These are phyloP conservation scores for Thyridium curvatum DNA, from an alignment of 2,329 filamentous ascomycete genomes.

Conservation along the genomic window DNA sequence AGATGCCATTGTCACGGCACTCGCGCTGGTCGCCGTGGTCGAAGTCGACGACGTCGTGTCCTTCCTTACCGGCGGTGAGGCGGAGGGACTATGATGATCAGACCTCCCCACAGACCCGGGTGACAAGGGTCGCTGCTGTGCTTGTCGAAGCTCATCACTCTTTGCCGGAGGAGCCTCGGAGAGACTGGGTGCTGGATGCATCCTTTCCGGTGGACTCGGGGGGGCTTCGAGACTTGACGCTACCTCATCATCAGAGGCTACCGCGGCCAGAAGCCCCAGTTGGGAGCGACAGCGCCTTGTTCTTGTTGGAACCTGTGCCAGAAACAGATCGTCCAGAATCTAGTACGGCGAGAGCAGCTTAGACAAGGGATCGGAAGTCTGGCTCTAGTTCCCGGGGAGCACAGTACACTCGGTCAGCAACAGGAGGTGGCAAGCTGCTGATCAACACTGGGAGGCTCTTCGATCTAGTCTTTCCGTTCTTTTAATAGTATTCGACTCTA, in stretches of 20 bases:
- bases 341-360: no score
- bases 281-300: no score
- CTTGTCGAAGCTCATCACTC: slow-evolving; percentile 13
- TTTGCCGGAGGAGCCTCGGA: slow-evolving; percentile 19
- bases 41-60: slow-evolving; percentile 49
- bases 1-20: slow-evolving; percentile 29
- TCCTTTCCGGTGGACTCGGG: slow-evolving; percentile 10
- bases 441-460: no score
- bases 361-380: no score
- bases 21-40: slow-evolving; percentile 39
- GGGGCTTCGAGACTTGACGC: slow-evolving; percentile 9
- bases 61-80: slow-evolving; percentile 31
- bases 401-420: no score
- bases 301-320: no score
- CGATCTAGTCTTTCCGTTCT: no score
- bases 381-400: no score
- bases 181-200: slow-evolving; percentile 23
- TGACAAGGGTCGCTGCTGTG: slow-evolving; percentile 12
- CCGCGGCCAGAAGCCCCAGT: slow-evolving; percentile 2
- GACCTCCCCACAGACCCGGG: slow-evolving; percentile 7
- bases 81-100: slow-evolving; percentile 10
- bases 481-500: no score
- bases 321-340: no score
- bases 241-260: slow-evolving; percentile 14
- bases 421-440: no score